phyloP scores from a whole-genome alignment of 805 yeast species.

The Starmerella sp. region DNA sequence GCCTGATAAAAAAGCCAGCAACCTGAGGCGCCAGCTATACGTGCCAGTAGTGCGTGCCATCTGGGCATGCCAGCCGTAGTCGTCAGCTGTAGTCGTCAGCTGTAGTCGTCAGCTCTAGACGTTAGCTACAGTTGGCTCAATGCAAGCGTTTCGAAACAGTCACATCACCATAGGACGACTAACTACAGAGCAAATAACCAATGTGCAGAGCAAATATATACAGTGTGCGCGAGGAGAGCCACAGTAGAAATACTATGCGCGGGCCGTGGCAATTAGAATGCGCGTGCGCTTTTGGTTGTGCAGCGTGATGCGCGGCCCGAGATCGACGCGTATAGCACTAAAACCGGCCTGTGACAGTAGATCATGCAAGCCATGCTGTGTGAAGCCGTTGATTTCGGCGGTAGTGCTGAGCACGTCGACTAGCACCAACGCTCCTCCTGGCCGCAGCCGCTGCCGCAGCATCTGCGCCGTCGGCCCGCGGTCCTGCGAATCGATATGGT shows the following conservation, averaged over 20 bases:
- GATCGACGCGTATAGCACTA: neutral
- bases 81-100: too few relatives aligned
- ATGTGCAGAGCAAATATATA: too few relatives aligned
- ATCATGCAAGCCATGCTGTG: neutral
- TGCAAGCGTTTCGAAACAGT: too few relatives aligned
- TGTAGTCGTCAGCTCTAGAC: too few relatives aligned
- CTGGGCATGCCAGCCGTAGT: too few relatives aligned
- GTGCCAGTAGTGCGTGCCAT: too few relatives aligned
- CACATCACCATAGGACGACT: too few relatives aligned
- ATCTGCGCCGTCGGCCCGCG: neutral
- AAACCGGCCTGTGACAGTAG: neutral
- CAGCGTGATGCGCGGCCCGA: conserved; percentile 12
- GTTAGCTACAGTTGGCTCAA: too few relatives aligned
- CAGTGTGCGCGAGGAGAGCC: too few relatives aligned
- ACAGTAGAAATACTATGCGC: neutral
- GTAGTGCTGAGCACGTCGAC: conserved; percentile 6
- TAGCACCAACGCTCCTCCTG: conserved; percentile 10
- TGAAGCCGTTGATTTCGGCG: conserved; percentile 4
- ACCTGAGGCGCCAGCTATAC: too few relatives aligned
- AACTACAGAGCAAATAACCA: too few relatives aligned
- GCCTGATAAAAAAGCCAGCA: too few relatives aligned
- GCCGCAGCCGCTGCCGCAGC: neutral
- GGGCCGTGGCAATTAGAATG: conserved; percentile 2
- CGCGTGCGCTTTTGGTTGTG: conserved; percentile 4
- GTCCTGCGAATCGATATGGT: conserved; percentile 7